Base-by-base conservation (phyloP, 1,284 basidiomycete genomes). In the Fomes fomentarius region DNA sequence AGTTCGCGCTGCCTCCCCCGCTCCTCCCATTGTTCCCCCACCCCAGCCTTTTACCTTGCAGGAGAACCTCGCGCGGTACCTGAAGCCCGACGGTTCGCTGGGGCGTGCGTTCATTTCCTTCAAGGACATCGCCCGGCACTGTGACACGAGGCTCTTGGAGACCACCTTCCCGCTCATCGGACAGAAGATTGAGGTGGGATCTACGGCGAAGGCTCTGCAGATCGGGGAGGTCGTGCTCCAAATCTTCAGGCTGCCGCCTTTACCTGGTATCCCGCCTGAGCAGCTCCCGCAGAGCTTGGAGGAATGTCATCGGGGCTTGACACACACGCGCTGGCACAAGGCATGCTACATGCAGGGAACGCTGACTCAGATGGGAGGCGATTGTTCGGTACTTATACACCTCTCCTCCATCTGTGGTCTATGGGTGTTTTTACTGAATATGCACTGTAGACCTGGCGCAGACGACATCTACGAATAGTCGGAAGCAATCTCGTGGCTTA, bases 331-430 rank as follows among this genome's bases (percentile, higher is more conserved):
- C 38, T 97, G 94, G 94, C 94, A 96, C 69, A 93, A 94, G 73
- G 82, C 89, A 54, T 91, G 91, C 43, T 94, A 96, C 69, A 91
- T 91, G 71, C 89, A 96, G 70, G 94, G 96, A n/a, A 88, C 87
- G 0, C 72, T 99, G 64, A 99, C 96, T 12, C 96, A 99, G 75
- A 84, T 83, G 57, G 96, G 96, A 4, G 96, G 95, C n/a, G 96
- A 97, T 71, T 97, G 95, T 68, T 81, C 75, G 54, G 94, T 96
- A 71, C 64, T 17, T 31, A 21, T 66, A 60, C 67, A 62, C 26
- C 52, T 55, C 22, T 3, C 12, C 39, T 44, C 37, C 26, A 12
- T 30, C 24, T n/a, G 10, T 7, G 19, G 33, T 10, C 7, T 6
- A 21, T 19, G 9, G 38, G 40, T 35, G 26, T n/a, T n/a, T n/a